These are phyloP conservation scores for Astraeus odoratus DNA, from an alignment of 768 basidiomycete genomes.

Conservation along the genomic window DNA sequence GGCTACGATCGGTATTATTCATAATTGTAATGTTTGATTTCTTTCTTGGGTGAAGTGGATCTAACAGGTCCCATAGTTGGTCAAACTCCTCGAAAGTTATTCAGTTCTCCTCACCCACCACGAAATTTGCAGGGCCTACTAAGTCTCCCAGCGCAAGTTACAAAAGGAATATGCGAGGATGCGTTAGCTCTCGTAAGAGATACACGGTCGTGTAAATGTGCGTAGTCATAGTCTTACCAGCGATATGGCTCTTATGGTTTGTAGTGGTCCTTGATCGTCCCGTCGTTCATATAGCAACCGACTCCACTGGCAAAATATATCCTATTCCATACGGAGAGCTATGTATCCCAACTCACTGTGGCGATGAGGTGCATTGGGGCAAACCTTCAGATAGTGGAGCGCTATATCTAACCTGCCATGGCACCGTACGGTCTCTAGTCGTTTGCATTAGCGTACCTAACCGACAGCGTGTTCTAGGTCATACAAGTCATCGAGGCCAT, in stretches of 20 bases:
- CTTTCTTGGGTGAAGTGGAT: neutral
- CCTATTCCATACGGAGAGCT: constrained; percentile 57
- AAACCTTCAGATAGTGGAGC: constrained; percentile 36
- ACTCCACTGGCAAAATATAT: constrained; percentile 38
- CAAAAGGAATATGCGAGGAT: constrained; percentile 83
- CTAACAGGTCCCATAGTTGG: constrained; percentile 49
- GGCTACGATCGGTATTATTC: constrained; percentile 91
- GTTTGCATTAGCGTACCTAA: neutral
- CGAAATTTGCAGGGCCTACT: constrained; percentile 67
- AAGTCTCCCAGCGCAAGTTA: constrained; percentile 61
- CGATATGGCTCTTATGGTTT: constrained; percentile 11
- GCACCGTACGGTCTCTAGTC: constrained; percentile 37
- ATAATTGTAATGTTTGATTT: constrained; percentile 59
- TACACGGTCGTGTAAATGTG: constrained; percentile 51
- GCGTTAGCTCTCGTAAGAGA: constrained; percentile 60
- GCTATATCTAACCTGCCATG: constrained; percentile 56
- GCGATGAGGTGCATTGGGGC: constrained; percentile 70
- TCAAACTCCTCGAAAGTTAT: constrained; percentile 86
- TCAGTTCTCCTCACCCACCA: constrained; percentile 66
- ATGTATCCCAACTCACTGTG: constrained; percentile 49
- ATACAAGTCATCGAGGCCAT: constrained; percentile 74
- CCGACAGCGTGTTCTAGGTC: constrained; percentile 34
- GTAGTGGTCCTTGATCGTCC: constrained; percentile 34
- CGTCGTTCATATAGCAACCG: constrained; percentile 43
- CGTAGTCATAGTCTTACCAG: neutral